A percentile compares a stretch with the other conserved stretches of the same genome.
phyloP scores from a whole-genome alignment of 2,329 filamentous ascomycete genomes.

The Elsinoe arachidis region DNA sequence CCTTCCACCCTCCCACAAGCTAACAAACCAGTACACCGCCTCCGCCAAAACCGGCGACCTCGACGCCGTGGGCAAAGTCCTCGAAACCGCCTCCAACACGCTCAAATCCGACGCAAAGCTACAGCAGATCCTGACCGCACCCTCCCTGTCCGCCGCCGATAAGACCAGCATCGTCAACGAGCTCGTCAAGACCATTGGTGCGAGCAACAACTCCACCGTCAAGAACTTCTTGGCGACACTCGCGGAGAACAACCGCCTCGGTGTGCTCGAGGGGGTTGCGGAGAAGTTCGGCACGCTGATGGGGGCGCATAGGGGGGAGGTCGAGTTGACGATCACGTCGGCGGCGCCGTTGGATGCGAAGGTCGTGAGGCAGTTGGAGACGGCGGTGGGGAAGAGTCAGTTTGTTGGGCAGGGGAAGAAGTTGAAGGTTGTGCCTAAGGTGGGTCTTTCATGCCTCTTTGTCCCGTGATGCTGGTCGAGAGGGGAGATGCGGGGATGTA shows the following conservation, averaged over 20 bases:
- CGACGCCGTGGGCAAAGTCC: conserved; percentile 74
- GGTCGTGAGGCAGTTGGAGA: conserved; percentile 77
- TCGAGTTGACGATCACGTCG: conserved; percentile 85
- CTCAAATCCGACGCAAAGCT: conserved; percentile 82
- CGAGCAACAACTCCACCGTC: conserved; percentile 63
- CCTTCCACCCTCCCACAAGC: neutral
- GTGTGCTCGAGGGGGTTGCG: conserved; percentile 69
- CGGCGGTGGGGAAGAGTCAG: conserved; percentile 77
- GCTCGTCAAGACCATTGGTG: conserved; percentile 73
- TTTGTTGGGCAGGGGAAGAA: conserved; percentile 90
- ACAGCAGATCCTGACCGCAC: conserved; percentile 62
- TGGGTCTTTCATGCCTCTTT: conserved; percentile 31
- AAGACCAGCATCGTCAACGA: conserved; percentile 81
- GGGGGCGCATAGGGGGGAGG: conserved; percentile 80
- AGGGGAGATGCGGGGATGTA: conserved; percentile 9
- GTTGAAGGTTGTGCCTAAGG: conserved; percentile 91
- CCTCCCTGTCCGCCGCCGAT: conserved; percentile 68
- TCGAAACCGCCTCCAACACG: conserved; percentile 60
- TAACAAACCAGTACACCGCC: conserved; percentile 70
- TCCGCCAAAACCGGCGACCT: conserved; percentile 79
- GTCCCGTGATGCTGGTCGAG: neutral
- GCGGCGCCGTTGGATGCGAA: conserved; percentile 83
- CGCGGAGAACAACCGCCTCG: conserved; percentile 92
- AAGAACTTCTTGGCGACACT: conserved; percentile 90
- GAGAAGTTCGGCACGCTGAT: conserved; percentile 84